A percentile compares a stretch with the other conserved stretches of the same genome.
Conservation (phyloP, 2,329 filamentous ascomycete genomes). For the Neoscytalidium dimidiatum region DNA sequence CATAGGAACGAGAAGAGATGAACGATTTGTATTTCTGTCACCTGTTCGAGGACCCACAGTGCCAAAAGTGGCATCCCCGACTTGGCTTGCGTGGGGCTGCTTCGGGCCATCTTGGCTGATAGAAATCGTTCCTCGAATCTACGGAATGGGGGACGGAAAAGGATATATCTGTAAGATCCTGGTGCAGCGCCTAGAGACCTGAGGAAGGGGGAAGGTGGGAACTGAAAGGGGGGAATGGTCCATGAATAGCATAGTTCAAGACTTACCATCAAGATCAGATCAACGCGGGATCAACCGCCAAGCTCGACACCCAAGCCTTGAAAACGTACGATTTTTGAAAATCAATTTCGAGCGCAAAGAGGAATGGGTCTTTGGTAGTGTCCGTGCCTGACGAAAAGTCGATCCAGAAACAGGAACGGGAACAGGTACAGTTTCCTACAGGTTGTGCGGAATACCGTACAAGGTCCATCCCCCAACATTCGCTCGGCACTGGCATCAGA, state of each 20-base stretch:
- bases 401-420: not conserved
- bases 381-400: too few species aligned
- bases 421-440: not conserved
- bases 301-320: not conserved
- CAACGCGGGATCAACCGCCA: not conserved
- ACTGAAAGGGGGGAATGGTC: not conserved
- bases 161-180: not conserved
- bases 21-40: not conserved
- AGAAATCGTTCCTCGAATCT: not conserved
- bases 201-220: not conserved
- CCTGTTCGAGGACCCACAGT: not conserved
- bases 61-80: not conserved
- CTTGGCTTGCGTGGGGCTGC: not conserved
- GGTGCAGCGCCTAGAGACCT: not conserved
- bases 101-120: not conserved
- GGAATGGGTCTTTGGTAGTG: too few species aligned
- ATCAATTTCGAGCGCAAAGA: not conserved
- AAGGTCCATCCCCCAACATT: not conserved
- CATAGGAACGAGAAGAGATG: not conserved
- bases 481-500: not conserved
- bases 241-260: not conserved
- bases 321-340: not conserved
- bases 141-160: not conserved
- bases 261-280: not conserved
- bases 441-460: not conserved